Conservation (phyloP, 2,329 filamentous ascomycete genomes). For the Penicillium sp. region DNA sequence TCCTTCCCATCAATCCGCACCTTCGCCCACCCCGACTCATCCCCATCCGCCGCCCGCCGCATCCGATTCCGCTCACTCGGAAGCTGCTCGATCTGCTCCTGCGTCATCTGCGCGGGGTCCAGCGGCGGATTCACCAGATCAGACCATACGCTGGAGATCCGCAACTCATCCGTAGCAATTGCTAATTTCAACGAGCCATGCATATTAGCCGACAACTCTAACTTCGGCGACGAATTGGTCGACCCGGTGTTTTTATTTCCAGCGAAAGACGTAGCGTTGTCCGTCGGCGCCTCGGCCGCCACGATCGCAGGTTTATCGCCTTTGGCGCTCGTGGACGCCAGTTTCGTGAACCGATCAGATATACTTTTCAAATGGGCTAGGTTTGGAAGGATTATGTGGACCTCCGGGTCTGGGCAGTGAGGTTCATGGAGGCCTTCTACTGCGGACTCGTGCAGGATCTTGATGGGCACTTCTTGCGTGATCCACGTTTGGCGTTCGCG, state of each 20-base stretch:
- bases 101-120: constrained; percentile 73
- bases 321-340: constrained; percentile 56
- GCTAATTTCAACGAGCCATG: constrained; percentile 80
- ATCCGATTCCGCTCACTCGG: constrained; percentile 79
- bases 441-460: constrained; percentile 77
- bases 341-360: constrained; percentile 90
- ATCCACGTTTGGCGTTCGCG: constrained; percentile 86
- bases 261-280: constrained; percentile 4
- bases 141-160: constrained; percentile 83
- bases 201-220: constrained; percentile 93
- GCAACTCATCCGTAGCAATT: constrained; percentile 79
- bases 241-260: constrained; percentile 35
- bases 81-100: constrained; percentile 68
- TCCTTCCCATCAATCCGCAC: constrained; percentile 91
- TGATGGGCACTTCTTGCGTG: constrained; percentile 93
- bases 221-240: constrained; percentile 55
- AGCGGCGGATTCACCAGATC: constrained; percentile 84
- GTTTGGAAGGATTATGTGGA: constrained; percentile 87
- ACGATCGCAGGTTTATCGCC: constrained; percentile 9
- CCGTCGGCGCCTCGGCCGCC: constrained; percentile 33
- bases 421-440: constrained; percentile 97
- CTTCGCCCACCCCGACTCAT: constrained; percentile 81
- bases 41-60: constrained; percentile 64
- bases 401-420: constrained; percentile 84
- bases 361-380: constrained; percentile 89